A percentile compares a stretch with the other conserved stretches of the same genome.
Conservation (phyloP, 192 early-diverging fungal genomes). For the Linnemannia hyalina region DNA sequence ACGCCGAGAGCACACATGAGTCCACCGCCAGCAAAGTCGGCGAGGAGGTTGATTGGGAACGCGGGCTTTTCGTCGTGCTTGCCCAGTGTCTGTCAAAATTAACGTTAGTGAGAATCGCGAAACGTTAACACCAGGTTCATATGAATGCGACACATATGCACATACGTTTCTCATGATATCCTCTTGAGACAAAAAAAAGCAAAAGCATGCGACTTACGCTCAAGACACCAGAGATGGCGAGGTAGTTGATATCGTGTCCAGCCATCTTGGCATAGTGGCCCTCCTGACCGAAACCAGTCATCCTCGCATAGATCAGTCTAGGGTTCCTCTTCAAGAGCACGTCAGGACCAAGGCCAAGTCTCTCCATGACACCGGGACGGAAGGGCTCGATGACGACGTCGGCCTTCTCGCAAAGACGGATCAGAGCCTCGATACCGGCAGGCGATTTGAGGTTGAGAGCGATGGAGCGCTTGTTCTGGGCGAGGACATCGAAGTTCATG, state of each 20-base stretch:
- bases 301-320: slow-evolving; percentile 67
- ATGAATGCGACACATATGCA: not conserved
- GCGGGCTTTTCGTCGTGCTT: slow-evolving; percentile 58
- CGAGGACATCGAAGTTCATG: slow-evolving; percentile 61
- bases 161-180: not conserved
- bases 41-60: slow-evolving; percentile 62
- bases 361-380: slow-evolving; percentile 78
- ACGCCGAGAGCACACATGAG: slow-evolving; percentile 75
- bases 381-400: slow-evolving; percentile 79
- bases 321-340: slow-evolving; percentile 68
- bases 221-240: slow-evolving; percentile 73
- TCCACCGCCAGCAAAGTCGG: slow-evolving; percentile 80
- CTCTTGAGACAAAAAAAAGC: not conserved
- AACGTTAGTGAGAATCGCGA: not conserved
- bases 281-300: slow-evolving; percentile 79
- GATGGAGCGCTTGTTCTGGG: slow-evolving; percentile 73
- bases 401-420: slow-evolving; percentile 58
- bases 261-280: slow-evolving; percentile 66
- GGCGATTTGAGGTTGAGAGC: slow-evolving; percentile 70
- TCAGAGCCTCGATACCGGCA: slow-evolving; percentile 59
- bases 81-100: slow-evolving; percentile 59
- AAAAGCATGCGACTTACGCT: slow-evolving; percentile 48
- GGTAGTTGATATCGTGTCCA: slow-evolving; percentile 79
- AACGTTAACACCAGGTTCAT: not conserved
- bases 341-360: slow-evolving; percentile 72